A percentile compares a stretch with the other conserved stretches of the same genome.
Evolutionary conservation across 371 early-diverging fungal species (phyloP).

Genomic region (Mortierella sp.): DNA sequence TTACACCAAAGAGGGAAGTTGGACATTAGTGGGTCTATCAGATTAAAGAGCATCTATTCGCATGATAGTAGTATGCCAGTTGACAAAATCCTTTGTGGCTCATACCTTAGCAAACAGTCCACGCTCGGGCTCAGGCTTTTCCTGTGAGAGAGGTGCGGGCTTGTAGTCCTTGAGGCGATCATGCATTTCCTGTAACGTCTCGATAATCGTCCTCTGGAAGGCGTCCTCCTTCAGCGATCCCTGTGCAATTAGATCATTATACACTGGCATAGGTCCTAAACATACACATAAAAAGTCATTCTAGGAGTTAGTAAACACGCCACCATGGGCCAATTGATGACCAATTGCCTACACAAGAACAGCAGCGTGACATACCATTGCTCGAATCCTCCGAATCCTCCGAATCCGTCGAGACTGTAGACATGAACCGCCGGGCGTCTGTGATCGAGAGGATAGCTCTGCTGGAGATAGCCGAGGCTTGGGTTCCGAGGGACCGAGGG

Average conservation of each 20-base stretch:
- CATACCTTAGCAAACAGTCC: conserved; percentile 62
- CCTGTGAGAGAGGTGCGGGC: conserved; percentile 57
- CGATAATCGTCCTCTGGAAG: conserved; percentile 72
- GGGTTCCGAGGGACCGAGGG: background rate
- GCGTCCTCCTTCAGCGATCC: conserved; percentile 64
- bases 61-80: background rate
- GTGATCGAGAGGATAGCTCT: background rate
- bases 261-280: conserved; percentile 59
- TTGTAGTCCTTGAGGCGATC: conserved; percentile 63
- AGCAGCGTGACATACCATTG: background rate
- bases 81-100: background rate
- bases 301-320: background rate
- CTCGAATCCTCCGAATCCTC: background rate
- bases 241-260: conserved; percentile 54
- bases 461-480: background rate
- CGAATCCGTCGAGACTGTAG: background rate
- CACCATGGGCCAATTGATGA: background rate
- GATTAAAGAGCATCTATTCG: background rate
- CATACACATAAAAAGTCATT: background rate
- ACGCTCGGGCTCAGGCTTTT: conserved; percentile 27
- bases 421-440: conserved; percentile 9
- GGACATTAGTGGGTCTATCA: background rate
- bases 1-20: background rate
- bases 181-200: conserved; percentile 68
- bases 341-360: background rate